Evolutionary conservation across 108 stramenopile species (phyloP).

Genomic region (Nitzschia inconspicua): DNA sequence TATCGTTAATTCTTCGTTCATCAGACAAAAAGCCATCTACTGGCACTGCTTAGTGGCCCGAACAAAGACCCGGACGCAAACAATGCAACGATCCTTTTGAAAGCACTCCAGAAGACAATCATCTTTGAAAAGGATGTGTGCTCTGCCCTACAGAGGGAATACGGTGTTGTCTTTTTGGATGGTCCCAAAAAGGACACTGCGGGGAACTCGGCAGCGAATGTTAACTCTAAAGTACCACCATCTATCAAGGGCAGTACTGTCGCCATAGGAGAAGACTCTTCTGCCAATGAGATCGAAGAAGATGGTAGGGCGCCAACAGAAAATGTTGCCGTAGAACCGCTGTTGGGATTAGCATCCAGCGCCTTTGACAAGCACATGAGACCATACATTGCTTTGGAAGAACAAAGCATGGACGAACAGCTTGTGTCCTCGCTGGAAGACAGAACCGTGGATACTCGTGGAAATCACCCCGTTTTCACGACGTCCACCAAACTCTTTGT

Average conservation of each 20-base stretch:
- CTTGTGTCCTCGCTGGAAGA: slow-evolving; percentile 64
- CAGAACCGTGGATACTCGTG: slow-evolving; percentile 85
- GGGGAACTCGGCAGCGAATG: slow-evolving; percentile 13
- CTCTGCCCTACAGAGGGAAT: slow-evolving; percentile 73
- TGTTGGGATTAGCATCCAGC: slow-evolving; percentile 77
- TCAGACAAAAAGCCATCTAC: slow-evolving; percentile 44
- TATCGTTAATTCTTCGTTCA: background rate
- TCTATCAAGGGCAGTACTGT: background rate
- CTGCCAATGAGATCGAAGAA: slow-evolving; percentile 36
- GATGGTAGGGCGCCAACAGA: slow-evolving; percentile 33
- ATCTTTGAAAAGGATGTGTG: slow-evolving; percentile 96
- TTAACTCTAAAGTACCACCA: slow-evolving; percentile 17
- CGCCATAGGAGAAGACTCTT: background rate
- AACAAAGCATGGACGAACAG: slow-evolving; percentile 90
- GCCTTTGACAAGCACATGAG: slow-evolving; percentile 97
- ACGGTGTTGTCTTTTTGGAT: slow-evolving; percentile 46
- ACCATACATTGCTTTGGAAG: slow-evolving; percentile 92
- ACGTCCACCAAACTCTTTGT: slow-evolving; percentile 92
- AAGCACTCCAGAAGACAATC: slow-evolving; percentile 93
- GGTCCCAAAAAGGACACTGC: slow-evolving; percentile 18
- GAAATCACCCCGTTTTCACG: slow-evolving; percentile 91
- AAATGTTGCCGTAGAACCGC: slow-evolving; percentile 50
- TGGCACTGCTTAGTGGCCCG: slow-evolving; percentile 41
- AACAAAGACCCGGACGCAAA: slow-evolving; percentile 55
- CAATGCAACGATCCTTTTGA: slow-evolving; percentile 88